Evolutionary conservation across 257 asterid genomes (phyloP).

Genomic region (Nicotiana knightiana): DNA sequence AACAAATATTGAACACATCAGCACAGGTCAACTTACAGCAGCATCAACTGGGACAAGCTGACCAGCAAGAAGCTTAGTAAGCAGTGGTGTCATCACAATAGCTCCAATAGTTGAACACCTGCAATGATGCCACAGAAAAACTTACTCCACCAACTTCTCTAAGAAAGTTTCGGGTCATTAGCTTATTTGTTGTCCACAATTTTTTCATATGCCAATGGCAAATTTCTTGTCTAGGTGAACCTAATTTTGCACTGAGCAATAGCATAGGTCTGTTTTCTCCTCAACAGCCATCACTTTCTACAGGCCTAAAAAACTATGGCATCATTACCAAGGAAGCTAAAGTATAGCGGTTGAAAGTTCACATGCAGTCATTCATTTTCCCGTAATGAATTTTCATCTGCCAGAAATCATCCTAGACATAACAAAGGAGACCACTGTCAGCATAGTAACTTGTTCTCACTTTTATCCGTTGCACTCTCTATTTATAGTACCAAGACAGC

Average conservation of each 20-base stretch:
- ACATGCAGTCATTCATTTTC: not conserved
- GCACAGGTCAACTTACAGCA: conserved; percentile 52
- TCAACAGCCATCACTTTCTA: not conserved
- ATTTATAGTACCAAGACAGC: no score
- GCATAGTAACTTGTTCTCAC: no score
- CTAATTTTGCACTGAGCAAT: not conserved
- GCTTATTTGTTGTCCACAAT: conserved; percentile 1
- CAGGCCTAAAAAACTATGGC: not conserved
- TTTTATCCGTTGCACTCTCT: no score
- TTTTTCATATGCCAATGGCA: not conserved
- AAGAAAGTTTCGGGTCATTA: not conserved
- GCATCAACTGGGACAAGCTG: conserved; percentile 99
- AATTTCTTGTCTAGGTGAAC: conserved; percentile 1
- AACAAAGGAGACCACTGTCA: no score
- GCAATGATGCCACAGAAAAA: conserved; percentile 24
- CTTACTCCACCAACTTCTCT: not conserved
- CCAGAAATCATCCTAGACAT: no score
- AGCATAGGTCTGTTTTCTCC: not conserved
- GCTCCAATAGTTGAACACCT: conserved; percentile 98
- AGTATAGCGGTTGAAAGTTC: not conserved
- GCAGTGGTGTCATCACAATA: conserved; percentile 89
- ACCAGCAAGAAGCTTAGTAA: conserved; percentile 90
- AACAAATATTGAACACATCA: not conserved
- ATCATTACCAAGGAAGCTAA: not conserved
- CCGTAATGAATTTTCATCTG: not conserved